Evolutionary conservation across 1,284 basidiomycete species (phyloP), one percentile per base, ranked within the genome.

Genomic region (Coniferiporia sulphurascens): DNA sequence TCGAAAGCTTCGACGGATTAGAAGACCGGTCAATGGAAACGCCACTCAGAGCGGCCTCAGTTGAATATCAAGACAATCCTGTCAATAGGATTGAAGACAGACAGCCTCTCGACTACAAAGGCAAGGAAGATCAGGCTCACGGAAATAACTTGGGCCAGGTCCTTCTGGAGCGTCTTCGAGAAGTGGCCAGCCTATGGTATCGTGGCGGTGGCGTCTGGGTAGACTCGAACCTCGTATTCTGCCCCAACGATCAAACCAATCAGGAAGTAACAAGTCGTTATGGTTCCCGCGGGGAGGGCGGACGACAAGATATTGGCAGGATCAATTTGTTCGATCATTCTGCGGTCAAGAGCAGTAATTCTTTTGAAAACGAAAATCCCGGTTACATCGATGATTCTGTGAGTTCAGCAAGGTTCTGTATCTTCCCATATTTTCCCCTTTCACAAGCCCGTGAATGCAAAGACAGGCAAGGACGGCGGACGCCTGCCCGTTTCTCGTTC

Each of bases 161-260:
- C 49, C 19, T 61, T 54, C 49, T 57, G 51, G 55, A 56, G 9
- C 60, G 43, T 22, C 36, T 61, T 41, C 32, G 46, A 21, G 60
- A 53, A 46, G 50, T 61, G 35, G 15, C 46, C 9, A 27, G 34
- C 19, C 19, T 48, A 48, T 61, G 55, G 55, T 44, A n/a, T 53
- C 35, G 35, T 51, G 46, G 49, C 27, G 36, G 55, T 27, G 51
- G 22, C 45, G 49, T 49, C 8, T 59, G 52, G 58, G 17, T 15
- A 32, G 49, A 34, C 51, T 59, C 58, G 35, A 48, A 43, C n/a
- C 34, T 59, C 43, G 58, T 59, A 53, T 59, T 49, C 52, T 19
- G 34, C 52, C 58, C 58, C 12, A 51, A 43, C 48, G 48, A 41
- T 27, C 54, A 35, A 21, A 22, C 44, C 15, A 48, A 19, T 22